Base-by-base conservation (phyloP, 2,329 filamentous ascomycete species). In the Xylaria sp. region DNA sequence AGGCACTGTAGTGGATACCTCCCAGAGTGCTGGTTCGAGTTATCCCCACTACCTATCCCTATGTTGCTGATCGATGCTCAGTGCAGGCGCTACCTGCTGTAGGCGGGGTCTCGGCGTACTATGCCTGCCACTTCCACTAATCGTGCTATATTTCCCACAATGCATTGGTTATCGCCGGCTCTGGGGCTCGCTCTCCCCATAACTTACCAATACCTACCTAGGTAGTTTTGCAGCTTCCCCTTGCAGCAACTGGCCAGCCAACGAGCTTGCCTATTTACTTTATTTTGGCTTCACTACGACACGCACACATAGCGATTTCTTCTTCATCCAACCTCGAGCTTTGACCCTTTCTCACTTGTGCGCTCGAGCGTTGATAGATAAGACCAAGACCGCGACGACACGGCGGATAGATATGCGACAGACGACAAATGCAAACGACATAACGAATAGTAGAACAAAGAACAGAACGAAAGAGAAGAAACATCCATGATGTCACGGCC, bases 401-500 rank as follows among this genome's bases (percentile, higher is more conserved):
- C 41, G 41, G 18, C 15, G 15, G 36, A n/a, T n/a, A 46, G 36
- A n/a, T n/a, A 46, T n/a, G 52, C 28, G 31, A 36, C 57, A 49
- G 28, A 5, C 31, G 46, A 62, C 48, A 64, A 28, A 64, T 49
- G 65, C 48, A 28, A 46, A 43, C 2, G 36, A 25, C 15, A 55
- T 20, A 46, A n/a, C 13, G 4, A 46, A n/a, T 13, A 6, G 15
- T n/a, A 46, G 18, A 43, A n/a, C 12, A 43, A 15, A 43, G 48
- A 25, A 49, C 28, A 28, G 20, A 55, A 31, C 7, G 12, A 36
- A 13, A 60, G 46, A 13, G 36, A 28, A 59, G 43, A 57, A 31
- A 12, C 8, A 56, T 48, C 33, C 63, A 52, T 39, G 55, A 82
- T 82, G 80, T 81, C 79, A 68, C 80, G 78, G n/a, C 57, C 74